Conservation (phyloP, 768 basidiomycete genomes). For the Termitomyces sp. region DNA sequence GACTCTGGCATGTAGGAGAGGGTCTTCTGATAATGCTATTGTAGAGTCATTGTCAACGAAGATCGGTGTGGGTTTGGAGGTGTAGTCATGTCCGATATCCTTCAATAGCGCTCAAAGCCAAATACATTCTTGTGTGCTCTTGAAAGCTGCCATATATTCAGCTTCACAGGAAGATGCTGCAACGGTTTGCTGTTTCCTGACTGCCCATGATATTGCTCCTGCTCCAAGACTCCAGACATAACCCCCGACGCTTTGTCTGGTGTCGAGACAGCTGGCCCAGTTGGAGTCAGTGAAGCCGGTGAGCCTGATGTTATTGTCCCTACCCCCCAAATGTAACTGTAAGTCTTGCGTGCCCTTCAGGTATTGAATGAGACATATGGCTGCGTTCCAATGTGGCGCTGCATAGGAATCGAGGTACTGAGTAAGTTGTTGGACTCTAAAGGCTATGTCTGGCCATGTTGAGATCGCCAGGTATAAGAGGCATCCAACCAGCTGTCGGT, state of each 20-base stretch:
- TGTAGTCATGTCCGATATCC: slow-evolving; percentile 3
- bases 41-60: slow-evolving; percentile 30
- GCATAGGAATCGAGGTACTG: background rate
- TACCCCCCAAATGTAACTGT: background rate
- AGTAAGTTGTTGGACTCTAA: background rate
- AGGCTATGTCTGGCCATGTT: slow-evolving; percentile 1
- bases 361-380: background rate
- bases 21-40: slow-evolving; percentile 27
- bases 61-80: slow-evolving; percentile 5
- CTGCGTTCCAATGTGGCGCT: background rate
- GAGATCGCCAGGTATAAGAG: background rate
- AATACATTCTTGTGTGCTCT: background rate
- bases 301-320: slow-evolving; percentile 1
- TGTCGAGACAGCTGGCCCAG: slow-evolving; percentile 18
- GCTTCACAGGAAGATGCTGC: slow-evolving; percentile 26
- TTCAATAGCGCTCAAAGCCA: background rate
- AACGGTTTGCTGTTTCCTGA: slow-evolving; percentile 3
- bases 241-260: slow-evolving; percentile 14
- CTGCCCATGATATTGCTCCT: slow-evolving; percentile 17
- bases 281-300: slow-evolving; percentile 19
- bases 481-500: background rate
- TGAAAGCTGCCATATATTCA: background rate
- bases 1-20: slow-evolving; percentile 3
- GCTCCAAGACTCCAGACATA: slow-evolving; percentile 15
- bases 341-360: background rate